Base-by-base conservation (phyloP, 805 yeast species). In the Blastobotrys muscicola region DNA sequence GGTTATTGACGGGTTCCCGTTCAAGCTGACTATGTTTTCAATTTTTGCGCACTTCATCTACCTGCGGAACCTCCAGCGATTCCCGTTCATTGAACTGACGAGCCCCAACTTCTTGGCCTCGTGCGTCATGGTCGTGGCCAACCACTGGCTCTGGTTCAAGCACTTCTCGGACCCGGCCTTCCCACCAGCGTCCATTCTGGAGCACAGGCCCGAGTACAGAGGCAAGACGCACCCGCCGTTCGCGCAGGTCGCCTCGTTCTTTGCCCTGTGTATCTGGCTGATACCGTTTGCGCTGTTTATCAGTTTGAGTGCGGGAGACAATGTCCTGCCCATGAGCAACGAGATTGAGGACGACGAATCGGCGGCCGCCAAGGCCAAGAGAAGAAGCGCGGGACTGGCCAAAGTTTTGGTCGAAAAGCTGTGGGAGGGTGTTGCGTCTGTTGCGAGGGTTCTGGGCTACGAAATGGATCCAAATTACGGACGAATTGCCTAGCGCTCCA, bases 271-370 rank as follows among this genome's bases (percentile, higher is more conserved):
- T 54, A 80, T 92, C 13, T 92, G 98, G 98, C 72, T 90, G 46
- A 75, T 92, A 26, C 98, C 98, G 30, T 86, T 92, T 61, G 80
- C 95, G 3, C 69, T 92, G 45, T 90, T 92, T 62, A 90, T 92
- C 12, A 82, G 95, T 29, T 69, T 92, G 46, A 84, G 94, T 58
- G 97, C 97, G 1, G 84, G 85, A 49, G 98, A 92, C 57, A 82
- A 85, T 56, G 78, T 83, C 13, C 70, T 92, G 36, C 98, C 98
- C 7, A 69, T 55, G 14, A 51, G 60, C 11, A 33, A 42, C 26
- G 58, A 50, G 16, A 38, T 44, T 3, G 33, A 34, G 10, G 39
- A 39, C 29, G 44, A 43, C 11, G 60, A 64, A 50, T 46, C 56
- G 5, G 50, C 54, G 7, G 48, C 50, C 44, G 31, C 59, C 52